A percentile compares a stretch with the other conserved stretches of the same genome.
These are phyloP conservation scores for Lithospermum erythrorhizon DNA, from an alignment of 257 asterid genomes.

Conservation along the genomic window DNA sequence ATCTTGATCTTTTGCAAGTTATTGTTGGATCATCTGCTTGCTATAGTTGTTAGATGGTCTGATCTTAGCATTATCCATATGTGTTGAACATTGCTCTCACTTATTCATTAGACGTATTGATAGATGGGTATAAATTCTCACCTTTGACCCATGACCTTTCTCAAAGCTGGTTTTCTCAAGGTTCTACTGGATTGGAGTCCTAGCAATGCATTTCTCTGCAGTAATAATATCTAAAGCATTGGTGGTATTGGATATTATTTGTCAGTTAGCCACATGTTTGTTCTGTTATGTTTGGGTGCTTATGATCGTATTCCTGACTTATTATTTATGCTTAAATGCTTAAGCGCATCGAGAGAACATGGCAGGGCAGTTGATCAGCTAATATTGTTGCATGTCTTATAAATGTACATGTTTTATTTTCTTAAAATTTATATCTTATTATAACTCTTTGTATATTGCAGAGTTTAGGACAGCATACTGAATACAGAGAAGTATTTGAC, in stretches of 20 bases:
- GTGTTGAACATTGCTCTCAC: no score
- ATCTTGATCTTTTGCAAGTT: neutral
- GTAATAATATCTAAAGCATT: neutral
- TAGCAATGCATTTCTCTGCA: neutral
- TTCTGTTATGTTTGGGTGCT: neutral
- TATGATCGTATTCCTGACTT: no score
- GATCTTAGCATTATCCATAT: no score
- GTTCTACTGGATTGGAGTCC: neutral
- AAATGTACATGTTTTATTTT: neutral
- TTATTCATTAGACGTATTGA: no score
- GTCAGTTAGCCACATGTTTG: neutral
- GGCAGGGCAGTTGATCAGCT: neutral
- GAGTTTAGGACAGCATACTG: slow-evolving; percentile 55
- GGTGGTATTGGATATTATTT: neutral
- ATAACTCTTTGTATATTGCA: slow-evolving; percentile 32
- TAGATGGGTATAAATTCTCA: no score
- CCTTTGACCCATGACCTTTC: neutral
- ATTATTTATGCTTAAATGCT: neutral
- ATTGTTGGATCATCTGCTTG: neutral
- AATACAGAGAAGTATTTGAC: slow-evolving; percentile 71
- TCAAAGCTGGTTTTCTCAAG: neutral
- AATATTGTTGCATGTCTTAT: neutral
- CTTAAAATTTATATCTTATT: slow-evolving; percentile 7
- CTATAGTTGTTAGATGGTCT: no score
- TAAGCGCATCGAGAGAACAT: neutral